Base-by-base conservation (phyloP, 2,329 filamentous ascomycete genomes). In the Bipolaris oryzae region DNA sequence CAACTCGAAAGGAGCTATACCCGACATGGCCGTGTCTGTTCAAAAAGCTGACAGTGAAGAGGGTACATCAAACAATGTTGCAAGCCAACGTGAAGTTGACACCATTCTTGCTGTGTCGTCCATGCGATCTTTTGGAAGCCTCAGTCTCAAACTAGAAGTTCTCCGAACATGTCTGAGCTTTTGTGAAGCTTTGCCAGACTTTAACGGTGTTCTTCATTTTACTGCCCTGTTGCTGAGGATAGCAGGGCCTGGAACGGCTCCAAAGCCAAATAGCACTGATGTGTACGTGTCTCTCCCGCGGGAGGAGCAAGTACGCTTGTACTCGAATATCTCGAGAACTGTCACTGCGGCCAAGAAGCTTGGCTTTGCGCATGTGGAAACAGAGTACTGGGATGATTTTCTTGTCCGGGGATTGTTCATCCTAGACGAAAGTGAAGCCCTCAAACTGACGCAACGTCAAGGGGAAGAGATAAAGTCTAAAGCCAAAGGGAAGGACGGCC, bases 351-450 rank as follows among this genome's bases (percentile, higher is more conserved):
- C 90, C 0, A 85, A 85, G 58, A 88, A 90, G 57, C 77, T 97
- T 23, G 92, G 92, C 0, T 78, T 92, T 25, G 79, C 84, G 5
- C 78, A 89, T 53, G 77, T 94, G 39, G 83, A 87, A 50, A 92
- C 92, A 5, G 90, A 95, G 65, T 99, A 97, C 72, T 99, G 95
- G 95, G 95, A 99, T 74, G 92, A 96, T 69, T 98, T 98, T 67
- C 81, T 99, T 7, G 84, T 99, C 44, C 87, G 95, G 87, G 87
- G 61, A 80, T 96, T 65, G 52, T 79, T 96, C 41, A 85, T 92
- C 48, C 81, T 89, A 21, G 73, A 76, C 35, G 72, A 74, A 56
- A 55, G 67, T 2, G 41, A 62, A 37, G 56, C 65, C 10, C 49
- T 75, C 3, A 66, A 69, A 5, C 47, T 76, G 9, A 75, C 66